phyloP scores from a whole-genome alignment of 2,329 filamentous ascomycete genomes.

The Calonectria pteridis region DNA sequence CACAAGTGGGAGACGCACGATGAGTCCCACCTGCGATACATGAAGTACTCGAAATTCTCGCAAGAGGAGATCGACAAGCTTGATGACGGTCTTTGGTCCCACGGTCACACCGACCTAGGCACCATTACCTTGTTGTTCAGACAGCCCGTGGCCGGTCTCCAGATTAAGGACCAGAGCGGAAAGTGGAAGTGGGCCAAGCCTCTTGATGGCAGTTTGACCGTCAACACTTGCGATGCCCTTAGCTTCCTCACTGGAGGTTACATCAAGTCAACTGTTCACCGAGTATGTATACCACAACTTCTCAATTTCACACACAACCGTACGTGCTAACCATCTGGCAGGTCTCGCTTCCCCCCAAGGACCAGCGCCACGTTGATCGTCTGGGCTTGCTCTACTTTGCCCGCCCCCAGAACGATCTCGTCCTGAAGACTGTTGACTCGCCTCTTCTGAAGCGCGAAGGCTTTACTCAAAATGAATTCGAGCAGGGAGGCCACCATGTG shows the following conservation, averaged over 20 bases:
- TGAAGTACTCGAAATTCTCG: conserved; percentile 66
- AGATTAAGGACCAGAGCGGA: conserved; percentile 62
- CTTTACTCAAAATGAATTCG: conserved; percentile 53
- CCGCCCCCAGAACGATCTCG: conserved; percentile 55
- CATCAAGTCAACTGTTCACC: conserved; percentile 57
- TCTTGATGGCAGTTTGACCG: conserved; percentile 62
- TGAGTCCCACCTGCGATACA: conserved; percentile 73
- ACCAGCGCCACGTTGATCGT: conserved; percentile 59
- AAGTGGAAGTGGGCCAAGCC: conserved; percentile 65
- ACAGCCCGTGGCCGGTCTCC: conserved; percentile 68
- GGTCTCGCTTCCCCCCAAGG: conserved; percentile 54
- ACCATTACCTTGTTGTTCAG: conserved; percentile 69
- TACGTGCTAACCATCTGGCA: conserved; percentile 21
- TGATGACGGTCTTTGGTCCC: conserved; percentile 56
- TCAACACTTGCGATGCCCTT: conserved; percentile 64
- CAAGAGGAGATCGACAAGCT: conserved; percentile 60
- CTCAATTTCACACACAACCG: not conserved
- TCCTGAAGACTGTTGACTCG: conserved; percentile 53
- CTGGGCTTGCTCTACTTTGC: conserved; percentile 66
- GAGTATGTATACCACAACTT: conserved; percentile 35
- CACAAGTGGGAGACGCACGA: conserved; percentile 70
- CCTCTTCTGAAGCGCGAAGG: conserved; percentile 52
- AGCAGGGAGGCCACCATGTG: conserved; percentile 45
- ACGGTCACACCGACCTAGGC: conserved; percentile 69
- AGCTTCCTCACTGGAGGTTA: conserved; percentile 63